Evolutionary conservation across 2,329 filamentous ascomycete species (phyloP).

Genomic region (Sphaerulina musiva): DNA sequence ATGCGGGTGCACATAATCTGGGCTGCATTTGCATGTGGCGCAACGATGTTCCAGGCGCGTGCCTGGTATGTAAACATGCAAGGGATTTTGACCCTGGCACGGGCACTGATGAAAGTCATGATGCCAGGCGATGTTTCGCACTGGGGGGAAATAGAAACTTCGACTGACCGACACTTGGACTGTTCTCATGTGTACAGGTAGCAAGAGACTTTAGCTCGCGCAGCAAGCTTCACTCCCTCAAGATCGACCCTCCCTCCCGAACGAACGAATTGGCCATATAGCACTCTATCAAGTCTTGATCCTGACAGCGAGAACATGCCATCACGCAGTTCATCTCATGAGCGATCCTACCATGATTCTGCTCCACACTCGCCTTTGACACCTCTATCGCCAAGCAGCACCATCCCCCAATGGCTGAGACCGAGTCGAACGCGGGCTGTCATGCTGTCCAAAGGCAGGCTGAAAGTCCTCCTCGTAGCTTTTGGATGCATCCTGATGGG

Average conservation of each 20-base stretch:
- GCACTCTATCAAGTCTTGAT: not conserved
- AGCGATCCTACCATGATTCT: slow-evolving; percentile 20
- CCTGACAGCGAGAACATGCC: slow-evolving; percentile 13
- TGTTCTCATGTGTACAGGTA: not conserved
- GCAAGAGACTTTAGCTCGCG: not conserved
- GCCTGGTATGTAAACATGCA: too few species aligned
- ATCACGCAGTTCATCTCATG: slow-evolving; percentile 21
- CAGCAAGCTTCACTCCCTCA: not conserved
- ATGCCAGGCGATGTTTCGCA: not conserved
- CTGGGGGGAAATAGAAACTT: not conserved
- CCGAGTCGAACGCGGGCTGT: slow-evolving; percentile 14
- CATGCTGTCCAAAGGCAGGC: slow-evolving; percentile 19
- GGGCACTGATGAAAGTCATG: not conserved
- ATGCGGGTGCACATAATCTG: too few species aligned
- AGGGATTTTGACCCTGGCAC: too few species aligned
- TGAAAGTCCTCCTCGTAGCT: slow-evolving; percentile 25
- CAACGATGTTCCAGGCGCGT: too few species aligned
- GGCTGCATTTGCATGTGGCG: too few species aligned
- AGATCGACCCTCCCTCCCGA: not conserved
- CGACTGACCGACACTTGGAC: not conserved
- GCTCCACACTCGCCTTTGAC: slow-evolving; percentile 23
- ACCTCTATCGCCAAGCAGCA: slow-evolving; percentile 22
- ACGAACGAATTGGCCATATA: not conserved
- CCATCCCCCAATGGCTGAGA: slow-evolving; percentile 28
- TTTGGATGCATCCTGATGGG: slow-evolving; percentile 28